Percentiles rank a stretch among this genome's conserved stretches.
These are phyloP conservation scores for Apophysomyces sp. DNA, from an alignment of 371 early-diverging fungal species.

Conservation along the genomic window DNA sequence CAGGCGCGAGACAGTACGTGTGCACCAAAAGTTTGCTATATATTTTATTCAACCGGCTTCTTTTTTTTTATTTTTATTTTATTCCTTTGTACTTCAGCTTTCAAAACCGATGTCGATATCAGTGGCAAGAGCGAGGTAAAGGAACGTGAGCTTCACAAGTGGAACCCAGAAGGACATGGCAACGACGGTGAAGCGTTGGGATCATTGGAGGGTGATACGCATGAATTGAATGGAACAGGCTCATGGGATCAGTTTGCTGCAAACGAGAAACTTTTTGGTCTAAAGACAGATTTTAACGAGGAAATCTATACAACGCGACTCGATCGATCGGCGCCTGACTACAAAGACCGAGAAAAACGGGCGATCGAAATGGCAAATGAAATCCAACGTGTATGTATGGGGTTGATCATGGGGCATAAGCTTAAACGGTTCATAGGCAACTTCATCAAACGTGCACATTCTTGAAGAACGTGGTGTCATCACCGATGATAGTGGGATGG, in stretches of 20 bases:
- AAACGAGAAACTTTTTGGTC: conserved; percentile 93
- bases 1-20: conserved; percentile 52
- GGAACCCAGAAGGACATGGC: conserved; percentile 75
- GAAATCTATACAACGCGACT: conserved; percentile 94
- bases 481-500: conserved; percentile 65
- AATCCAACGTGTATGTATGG: conserved; percentile 66
- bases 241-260: conserved; percentile 99
- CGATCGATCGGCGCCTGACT: conserved; percentile 85
- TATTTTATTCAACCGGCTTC: too few relatives aligned
- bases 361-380: conserved; percentile 91
- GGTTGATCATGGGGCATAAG: neutral
- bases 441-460: conserved; percentile 83
- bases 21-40: neutral
- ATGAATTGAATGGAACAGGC: conserved; percentile 19
- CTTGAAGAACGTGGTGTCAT: conserved; percentile 90
- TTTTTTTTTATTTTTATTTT: too few relatives aligned
- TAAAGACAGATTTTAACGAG: conserved; percentile 95
- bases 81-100: conserved; percentile 46
- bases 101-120: conserved; percentile 92
- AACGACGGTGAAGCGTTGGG: conserved; percentile 22
- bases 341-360: conserved; percentile 83
- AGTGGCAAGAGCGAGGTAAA: conserved; percentile 64
- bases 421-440: conserved; percentile 30
- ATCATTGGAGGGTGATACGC: conserved; percentile 45
- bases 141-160: conserved; percentile 84